Evolutionary conservation across 202 grass and related monocot species (phyloP).

Genomic region (Saccharum hybrid): DNA sequence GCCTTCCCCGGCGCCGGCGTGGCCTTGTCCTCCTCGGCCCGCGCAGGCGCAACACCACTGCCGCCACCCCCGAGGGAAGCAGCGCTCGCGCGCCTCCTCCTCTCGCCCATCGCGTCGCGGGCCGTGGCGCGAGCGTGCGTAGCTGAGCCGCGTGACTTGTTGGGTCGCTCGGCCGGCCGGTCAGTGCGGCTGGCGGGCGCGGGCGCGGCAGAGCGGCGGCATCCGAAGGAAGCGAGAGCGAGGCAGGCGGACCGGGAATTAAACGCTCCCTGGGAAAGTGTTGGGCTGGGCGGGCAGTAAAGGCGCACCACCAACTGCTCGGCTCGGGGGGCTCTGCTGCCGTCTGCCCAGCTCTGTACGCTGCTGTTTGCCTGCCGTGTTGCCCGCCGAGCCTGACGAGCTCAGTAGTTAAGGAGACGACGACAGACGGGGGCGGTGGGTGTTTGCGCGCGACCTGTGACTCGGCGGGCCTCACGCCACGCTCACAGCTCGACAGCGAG

Average conservation of each 20-base stretch:
- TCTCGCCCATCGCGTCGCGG: constrained; percentile 42
- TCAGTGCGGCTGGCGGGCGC: not conserved
- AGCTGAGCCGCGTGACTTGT: not conserved
- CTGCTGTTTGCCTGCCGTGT: not conserved
- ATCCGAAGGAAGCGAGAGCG: constrained; percentile 3
- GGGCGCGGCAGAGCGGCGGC: not conserved
- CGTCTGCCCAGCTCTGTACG: not conserved
- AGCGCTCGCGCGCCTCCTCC: constrained; percentile 39
- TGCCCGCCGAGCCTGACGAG: not conserved
- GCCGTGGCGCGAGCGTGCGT: not conserved
- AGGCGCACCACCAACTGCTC: constrained; percentile 44
- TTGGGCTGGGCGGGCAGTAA: constrained; percentile 49
- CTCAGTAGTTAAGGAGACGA: too few relatives aligned
- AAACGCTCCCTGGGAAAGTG: constrained; percentile 13
- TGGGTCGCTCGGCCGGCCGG: not conserved
- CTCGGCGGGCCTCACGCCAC: not conserved
- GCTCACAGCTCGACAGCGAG: constrained; percentile 29
- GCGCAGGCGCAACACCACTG: not conserved
- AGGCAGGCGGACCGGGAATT: constrained; percentile 29
- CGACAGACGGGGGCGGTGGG: not conserved
- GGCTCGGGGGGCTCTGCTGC: too few relatives aligned
- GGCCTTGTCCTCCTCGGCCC: constrained; percentile 35
- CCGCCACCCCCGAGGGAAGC: not conserved
- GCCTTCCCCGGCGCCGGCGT: not conserved
- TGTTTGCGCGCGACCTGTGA: not conserved